Evolutionary conservation across 768 basidiomycete genomes (phyloP), one percentile per base, ranked within the genome.

Genomic region (Cyclocybe cylindracea): DNA sequence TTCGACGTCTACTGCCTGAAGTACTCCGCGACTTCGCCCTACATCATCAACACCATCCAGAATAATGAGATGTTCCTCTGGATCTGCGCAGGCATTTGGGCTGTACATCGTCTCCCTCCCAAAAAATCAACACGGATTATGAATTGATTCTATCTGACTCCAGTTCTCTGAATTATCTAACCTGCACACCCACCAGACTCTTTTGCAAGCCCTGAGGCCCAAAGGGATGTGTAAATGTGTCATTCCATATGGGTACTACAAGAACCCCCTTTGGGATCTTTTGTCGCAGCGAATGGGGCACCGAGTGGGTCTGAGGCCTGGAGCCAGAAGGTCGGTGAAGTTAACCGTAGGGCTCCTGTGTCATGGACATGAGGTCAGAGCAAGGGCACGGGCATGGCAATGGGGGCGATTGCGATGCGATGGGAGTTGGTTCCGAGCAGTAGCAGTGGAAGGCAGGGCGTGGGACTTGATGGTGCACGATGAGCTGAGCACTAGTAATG

Each of bases 231-330:
- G 82, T 52, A 82, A 78, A 49, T 87, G 96, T 42, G 86, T 80
- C n/a, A 87, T 97, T 59, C 97, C 97, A 0, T 71, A 76, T n/a
- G 96, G 97, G 19, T 96, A 94, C 58, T n/a, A n/a, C n/a, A n/a
- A n/a, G n/a, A n/a, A n/a, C n/a, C n/a, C n/a, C n/a, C n/a, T n/a
- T n/a, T n/a, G n/a, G n/a, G n/a, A n/a, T n/a, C n/a, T n/a, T n/a
- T n/a, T n/a, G n/a, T n/a, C n/a, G n/a, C n/a, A n/a, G n/a, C n/a
- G n/a, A n/a, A n/a, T n/a, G n/a, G n/a, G n/a, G n/a, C n/a, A n/a
- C n/a, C n/a, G n/a, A n/a, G n/a, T n/a, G n/a, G n/a, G n/a, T n/a
- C n/a, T n/a, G n/a, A n/a, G n/a, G n/a, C n/a, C n/a, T n/a, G n/a
- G n/a, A n/a, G n/a, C n/a, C n/a, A n/a, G n/a, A n/a, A n/a, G n/a